These are phyloP conservation scores for Arxiozyma heterogenica DNA, from an alignment of 1,139 yeast genomes.

Conservation along the genomic window DNA sequence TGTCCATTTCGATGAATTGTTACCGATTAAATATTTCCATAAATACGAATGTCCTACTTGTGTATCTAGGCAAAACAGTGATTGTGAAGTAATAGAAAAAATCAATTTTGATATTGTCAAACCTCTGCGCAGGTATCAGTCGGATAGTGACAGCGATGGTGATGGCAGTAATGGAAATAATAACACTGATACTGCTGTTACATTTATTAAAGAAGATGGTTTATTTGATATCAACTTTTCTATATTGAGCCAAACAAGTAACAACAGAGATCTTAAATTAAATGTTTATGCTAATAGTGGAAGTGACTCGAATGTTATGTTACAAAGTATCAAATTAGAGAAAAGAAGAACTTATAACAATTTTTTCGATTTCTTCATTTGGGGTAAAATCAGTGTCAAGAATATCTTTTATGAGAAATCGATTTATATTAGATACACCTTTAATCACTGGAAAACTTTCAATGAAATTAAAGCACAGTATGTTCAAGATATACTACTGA, in stretches of 20 bases:
- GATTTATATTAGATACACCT: slow-evolving; percentile 24
- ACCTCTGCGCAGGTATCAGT: slow-evolving; percentile 7
- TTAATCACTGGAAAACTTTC: slow-evolving; percentile 23
- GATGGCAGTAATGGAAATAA: neutral
- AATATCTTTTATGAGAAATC: slow-evolving; percentile 25
- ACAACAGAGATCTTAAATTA: slow-evolving; percentile 17
- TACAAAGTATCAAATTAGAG: slow-evolving; percentile 23
- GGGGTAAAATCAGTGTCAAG: slow-evolving; percentile 24
- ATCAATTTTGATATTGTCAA: slow-evolving; percentile 8
- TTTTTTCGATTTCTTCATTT: slow-evolving; percentile 4
- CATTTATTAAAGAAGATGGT: slow-evolving; percentile 4
- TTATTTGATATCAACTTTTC: slow-evolving; percentile 21
- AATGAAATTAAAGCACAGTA: slow-evolving; percentile 24
- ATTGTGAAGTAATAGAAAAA: slow-evolving; percentile 3
- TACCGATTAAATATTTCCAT: slow-evolving; percentile 22
- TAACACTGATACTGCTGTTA: neutral
- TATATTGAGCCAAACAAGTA: slow-evolving; percentile 10
- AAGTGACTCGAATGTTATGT: slow-evolving; percentile 15
- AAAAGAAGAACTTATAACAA: slow-evolving; percentile 5
- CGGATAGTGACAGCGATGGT: slow-evolving; percentile 1
- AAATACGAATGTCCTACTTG: slow-evolving; percentile 22
- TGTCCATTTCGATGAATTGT: slow-evolving; percentile 26
- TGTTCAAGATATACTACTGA: slow-evolving; percentile 6
- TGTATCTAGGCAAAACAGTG: slow-evolving; percentile 11
- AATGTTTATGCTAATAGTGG: slow-evolving; percentile 19